phyloP scores from a whole-genome alignment of 805 yeast genomes.

The Lipomyces yamanashiensis region DNA sequence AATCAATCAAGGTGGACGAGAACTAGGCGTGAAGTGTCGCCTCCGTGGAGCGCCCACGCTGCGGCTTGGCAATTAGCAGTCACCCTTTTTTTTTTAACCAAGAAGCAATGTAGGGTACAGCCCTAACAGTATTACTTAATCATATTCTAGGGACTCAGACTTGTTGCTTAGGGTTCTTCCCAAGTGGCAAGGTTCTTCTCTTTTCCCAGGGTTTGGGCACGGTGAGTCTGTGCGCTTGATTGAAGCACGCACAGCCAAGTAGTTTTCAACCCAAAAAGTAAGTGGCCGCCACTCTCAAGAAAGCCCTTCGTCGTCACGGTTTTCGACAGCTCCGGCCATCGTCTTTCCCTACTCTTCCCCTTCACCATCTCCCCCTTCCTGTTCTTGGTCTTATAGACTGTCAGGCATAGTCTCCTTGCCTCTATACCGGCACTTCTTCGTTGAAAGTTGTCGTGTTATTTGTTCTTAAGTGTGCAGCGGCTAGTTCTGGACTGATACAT shows the following conservation, averaged over 20 bases:
- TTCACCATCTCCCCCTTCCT: background rate
- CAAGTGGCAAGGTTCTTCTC: too few species aligned
- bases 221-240: too few species aligned
- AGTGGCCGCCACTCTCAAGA: background rate
- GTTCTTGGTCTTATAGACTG: background rate
- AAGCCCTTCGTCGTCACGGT: background rate
- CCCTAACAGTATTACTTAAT: too few species aligned
- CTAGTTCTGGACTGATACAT: background rate
- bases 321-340: background rate
- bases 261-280: background rate
- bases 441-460: slow-evolving; percentile 19
- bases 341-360: background rate
- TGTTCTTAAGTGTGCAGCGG: slow-evolving; percentile 13
- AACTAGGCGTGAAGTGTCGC: background rate
- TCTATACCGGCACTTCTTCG: slow-evolving; percentile 19
- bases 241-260: too few species aligned
- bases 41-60: background rate
- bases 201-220: too few species aligned
- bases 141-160: too few species aligned
- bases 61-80: background rate
- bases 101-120: too few species aligned
- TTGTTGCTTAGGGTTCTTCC: too few species aligned
- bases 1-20: background rate
- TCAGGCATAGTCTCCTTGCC: background rate
- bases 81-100: too few species aligned